A percentile compares a stretch with the other conserved stretches of the same genome.
Evolutionary conservation across 345 rosid genomes (phyloP).

Genomic region (Gossypium thurberi): DNA sequence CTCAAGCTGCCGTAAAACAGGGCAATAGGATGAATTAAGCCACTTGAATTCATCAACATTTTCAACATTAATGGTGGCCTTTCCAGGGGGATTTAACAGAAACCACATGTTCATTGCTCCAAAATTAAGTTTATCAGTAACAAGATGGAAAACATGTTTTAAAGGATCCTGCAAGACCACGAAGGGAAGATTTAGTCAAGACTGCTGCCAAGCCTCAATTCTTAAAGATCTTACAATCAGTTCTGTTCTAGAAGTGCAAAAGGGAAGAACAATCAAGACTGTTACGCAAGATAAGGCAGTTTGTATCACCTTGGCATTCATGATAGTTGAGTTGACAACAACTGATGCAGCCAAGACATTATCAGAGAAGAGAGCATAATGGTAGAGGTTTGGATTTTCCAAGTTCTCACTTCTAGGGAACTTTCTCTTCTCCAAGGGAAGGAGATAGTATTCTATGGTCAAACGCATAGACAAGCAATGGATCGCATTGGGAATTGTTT

Average conservation of each 20-base stretch:
- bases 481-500: conserved; percentile 91
- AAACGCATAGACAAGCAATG: conserved; percentile 96
- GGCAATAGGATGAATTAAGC: conserved; percentile 97
- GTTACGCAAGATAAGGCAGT: conserved; percentile 2
- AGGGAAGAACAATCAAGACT: background rate
- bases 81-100: conserved; percentile 85
- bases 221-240: background rate
- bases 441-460: conserved; percentile 87
- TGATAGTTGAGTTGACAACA: conserved; percentile 91
- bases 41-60: conserved; percentile 95
- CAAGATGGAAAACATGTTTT: conserved; percentile 95
- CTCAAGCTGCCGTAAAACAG: conserved; percentile 90
- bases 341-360: conserved; percentile 99
- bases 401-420: conserved; percentile 83
- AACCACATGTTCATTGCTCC: conserved; percentile 99
- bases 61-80: conserved; percentile 89
- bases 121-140: conserved; percentile 87
- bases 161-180: conserved; percentile 71
- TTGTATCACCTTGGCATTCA: conserved; percentile 77
- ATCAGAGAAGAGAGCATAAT: conserved; percentile 97
- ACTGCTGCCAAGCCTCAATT: conserved; percentile 6
- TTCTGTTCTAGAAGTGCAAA: background rate
- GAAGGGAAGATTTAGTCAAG: conserved; percentile 14
- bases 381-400: conserved; percentile 78
- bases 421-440: conserved; percentile 82